A percentile compares a stretch with the other conserved stretches of the same genome.
Evolutionary conservation across 2,329 filamentous ascomycete species (phyloP).

Genomic region (Elsinoe ampelina): DNA sequence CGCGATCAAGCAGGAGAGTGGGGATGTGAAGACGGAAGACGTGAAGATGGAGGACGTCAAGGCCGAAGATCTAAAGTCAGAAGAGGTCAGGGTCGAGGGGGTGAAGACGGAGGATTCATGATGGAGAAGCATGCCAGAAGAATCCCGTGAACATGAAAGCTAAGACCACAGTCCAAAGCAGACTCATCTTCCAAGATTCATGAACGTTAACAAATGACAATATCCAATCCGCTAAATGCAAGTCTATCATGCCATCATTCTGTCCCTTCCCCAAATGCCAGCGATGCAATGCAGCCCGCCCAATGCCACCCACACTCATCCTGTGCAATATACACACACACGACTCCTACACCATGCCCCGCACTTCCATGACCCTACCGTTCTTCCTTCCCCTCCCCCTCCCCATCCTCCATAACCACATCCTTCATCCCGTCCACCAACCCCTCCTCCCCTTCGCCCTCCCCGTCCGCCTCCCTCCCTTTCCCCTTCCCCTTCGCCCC

Average conservation of each 20-base stretch:
- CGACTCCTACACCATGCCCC: background rate
- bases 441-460: background rate
- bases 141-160: no score
- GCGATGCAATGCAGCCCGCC: background rate
- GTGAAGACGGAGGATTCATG: no score
- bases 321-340: background rate
- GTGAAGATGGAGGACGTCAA: background rate
- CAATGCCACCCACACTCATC: no score
- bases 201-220: background rate
- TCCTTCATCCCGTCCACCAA: constrained; percentile 1
- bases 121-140: no score
- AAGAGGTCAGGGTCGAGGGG: no score
- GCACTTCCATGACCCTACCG: background rate
- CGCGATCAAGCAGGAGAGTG: constrained; percentile 1
- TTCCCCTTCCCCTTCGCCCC: background rate
- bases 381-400: background rate
- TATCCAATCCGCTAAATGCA: background rate
- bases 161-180: no score
- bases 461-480: background rate
- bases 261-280: background rate
- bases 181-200: no score
- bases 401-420: constrained; percentile 8
- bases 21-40: background rate
- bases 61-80: background rate
- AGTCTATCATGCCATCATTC: constrained; percentile 3